These are phyloP conservation scores for Solanum medicagineum DNA, from an alignment of 257 asterid genomes.

Conservation along the genomic window DNA sequence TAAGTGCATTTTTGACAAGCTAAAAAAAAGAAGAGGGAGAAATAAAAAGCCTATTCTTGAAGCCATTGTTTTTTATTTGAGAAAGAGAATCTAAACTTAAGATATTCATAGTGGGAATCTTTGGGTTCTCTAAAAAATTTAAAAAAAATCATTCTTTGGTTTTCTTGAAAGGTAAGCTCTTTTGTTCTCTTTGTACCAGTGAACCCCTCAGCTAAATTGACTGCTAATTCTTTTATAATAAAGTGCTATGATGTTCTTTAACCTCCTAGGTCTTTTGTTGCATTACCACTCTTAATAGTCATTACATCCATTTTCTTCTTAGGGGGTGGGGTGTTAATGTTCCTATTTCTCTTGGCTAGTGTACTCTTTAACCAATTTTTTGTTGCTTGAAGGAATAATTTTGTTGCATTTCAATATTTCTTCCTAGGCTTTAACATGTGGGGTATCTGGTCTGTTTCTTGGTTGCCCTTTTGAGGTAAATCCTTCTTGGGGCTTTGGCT, in stretches of 20 bases:
- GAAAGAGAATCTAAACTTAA: slow-evolving; percentile 30
- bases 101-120: slow-evolving; percentile 50
- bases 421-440: neutral
- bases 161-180: slow-evolving; percentile 32
- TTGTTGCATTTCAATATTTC: neutral
- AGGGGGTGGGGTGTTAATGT: neutral
- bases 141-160: slow-evolving; percentile 7
- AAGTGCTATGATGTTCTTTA: neutral
- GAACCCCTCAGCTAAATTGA: slow-evolving; percentile 4
- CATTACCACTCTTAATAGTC: neutral
- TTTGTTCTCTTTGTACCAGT: neutral
- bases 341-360: neutral
- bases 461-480: neutral
- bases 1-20: slow-evolving; percentile 7
- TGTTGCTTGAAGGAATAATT: neutral
- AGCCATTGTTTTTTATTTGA: slow-evolving; percentile 10
- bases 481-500: neutral
- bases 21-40: neutral
- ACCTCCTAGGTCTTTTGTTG: neutral
- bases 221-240: neutral
- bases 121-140: slow-evolving; percentile 18
- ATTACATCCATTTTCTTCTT: neutral
- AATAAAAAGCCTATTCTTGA: slow-evolving; percentile 9
- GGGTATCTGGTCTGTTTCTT: neutral
- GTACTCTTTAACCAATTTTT: neutral